phyloP scores from a whole-genome alignment of 768 basidiomycete genomes.

The Xerocomellus intermedius region DNA sequence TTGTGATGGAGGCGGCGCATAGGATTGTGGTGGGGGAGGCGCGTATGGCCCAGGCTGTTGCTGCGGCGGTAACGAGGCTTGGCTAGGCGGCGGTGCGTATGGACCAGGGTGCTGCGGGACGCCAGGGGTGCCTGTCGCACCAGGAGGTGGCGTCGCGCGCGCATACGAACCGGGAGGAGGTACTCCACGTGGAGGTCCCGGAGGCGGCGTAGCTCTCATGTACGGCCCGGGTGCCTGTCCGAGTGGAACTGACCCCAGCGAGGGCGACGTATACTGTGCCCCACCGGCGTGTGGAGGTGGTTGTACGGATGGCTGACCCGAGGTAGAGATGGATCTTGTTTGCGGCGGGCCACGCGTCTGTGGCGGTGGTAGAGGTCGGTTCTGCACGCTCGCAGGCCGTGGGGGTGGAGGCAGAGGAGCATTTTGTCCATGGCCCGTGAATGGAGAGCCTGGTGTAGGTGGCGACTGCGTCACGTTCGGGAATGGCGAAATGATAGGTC shows the following conservation, averaged over 20 bases:
- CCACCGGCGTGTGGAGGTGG: slow-evolving; percentile 36
- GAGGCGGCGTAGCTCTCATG: slow-evolving; percentile 42
- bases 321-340: slow-evolving; percentile 24
- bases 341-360: slow-evolving; percentile 36
- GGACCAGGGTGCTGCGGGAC: slow-evolving; percentile 31
- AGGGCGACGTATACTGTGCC: slow-evolving; percentile 32
- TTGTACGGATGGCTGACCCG: slow-evolving; percentile 40
- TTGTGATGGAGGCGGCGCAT: slow-evolving; percentile 32
- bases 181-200: slow-evolving; percentile 31
- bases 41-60: slow-evolving; percentile 28
- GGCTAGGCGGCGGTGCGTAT: slow-evolving; percentile 22
- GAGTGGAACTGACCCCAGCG: slow-evolving; percentile 26
- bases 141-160: slow-evolving; percentile 44
- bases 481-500: slow-evolving; percentile 86
- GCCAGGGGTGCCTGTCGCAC: slow-evolving; percentile 22
- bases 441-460: slow-evolving; percentile 51
- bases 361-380: slow-evolving; percentile 48
- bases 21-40: slow-evolving; percentile 23
- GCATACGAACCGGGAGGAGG: slow-evolving; percentile 37
- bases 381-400: slow-evolving; percentile 41
- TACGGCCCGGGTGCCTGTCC: slow-evolving; percentile 36
- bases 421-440: slow-evolving; percentile 39
- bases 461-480: slow-evolving; percentile 56
- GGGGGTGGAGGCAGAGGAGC: slow-evolving; percentile 46
- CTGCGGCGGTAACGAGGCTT: slow-evolving; percentile 12